These are phyloP conservation scores for Aspergillus sp. DNA, from an alignment of 2,329 filamentous ascomycete genomes.

Conservation along the genomic window DNA sequence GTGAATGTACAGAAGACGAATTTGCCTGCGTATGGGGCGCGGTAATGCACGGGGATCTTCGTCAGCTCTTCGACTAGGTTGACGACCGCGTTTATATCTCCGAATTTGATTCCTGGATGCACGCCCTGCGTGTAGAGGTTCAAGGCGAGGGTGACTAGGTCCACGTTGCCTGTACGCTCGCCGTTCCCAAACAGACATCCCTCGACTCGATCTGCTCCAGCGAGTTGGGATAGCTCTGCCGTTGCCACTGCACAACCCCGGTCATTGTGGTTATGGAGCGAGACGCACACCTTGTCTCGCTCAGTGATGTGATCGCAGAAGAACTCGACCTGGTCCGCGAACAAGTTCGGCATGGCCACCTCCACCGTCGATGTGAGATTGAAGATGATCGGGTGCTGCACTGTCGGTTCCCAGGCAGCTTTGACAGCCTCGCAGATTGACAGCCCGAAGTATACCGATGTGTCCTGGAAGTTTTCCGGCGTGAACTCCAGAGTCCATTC, in stretches of 20 bases:
- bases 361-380: slow-evolving; percentile 96
- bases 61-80: slow-evolving; percentile 87
- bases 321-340: slow-evolving; percentile 94
- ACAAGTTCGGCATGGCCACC: slow-evolving; percentile 90
- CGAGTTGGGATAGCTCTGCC: slow-evolving; percentile 92
- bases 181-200: slow-evolving; percentile 94
- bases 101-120: slow-evolving; percentile 83
- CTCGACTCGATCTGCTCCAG: slow-evolving; percentile 89
- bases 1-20: slow-evolving; percentile 89
- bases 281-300: slow-evolving; percentile 83
- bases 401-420: slow-evolving; percentile 82
- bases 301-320: slow-evolving; percentile 85
- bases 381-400: slow-evolving; percentile 84
- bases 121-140: slow-evolving; percentile 96
- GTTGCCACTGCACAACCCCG: slow-evolving; percentile 86
- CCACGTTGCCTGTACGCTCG: slow-evolving; percentile 92
- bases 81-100: slow-evolving; percentile 80
- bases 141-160: slow-evolving; percentile 85
- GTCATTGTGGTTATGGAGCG: slow-evolving; percentile 92
- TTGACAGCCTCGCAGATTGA: slow-evolving; percentile 90
- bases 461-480: slow-evolving; percentile 77
- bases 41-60: slow-evolving; percentile 88
- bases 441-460: slow-evolving; percentile 76
- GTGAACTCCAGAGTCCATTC: slow-evolving; percentile 55
- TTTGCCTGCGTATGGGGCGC: slow-evolving; percentile 86